Conservation (phyloP, 495 filamentous ascomycete genomes). For the Eremomyces bilateralis region DNA sequence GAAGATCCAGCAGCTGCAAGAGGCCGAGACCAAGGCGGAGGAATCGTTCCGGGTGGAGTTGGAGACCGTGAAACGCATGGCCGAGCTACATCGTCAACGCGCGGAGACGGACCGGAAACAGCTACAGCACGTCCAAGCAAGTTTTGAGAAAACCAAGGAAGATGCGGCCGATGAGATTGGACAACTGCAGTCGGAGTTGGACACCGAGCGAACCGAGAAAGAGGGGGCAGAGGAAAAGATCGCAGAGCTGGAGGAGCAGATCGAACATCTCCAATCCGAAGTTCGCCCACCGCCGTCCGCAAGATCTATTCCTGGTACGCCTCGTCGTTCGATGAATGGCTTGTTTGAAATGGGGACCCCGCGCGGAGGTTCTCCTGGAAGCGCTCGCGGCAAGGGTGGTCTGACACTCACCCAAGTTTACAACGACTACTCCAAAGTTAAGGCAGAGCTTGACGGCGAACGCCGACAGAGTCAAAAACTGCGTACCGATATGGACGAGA, state of each 20-base stretch:
- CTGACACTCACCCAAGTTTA: slow-evolving; percentile 48
- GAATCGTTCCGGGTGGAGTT: slow-evolving; percentile 69
- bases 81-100: slow-evolving; percentile 65
- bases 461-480: slow-evolving; percentile 49
- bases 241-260: slow-evolving; percentile 49
- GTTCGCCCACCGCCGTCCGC: slow-evolving; percentile 6
- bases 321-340: slow-evolving; percentile 29
- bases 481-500: slow-evolving; percentile 53
- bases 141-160: slow-evolving; percentile 57
- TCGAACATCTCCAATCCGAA: slow-evolving; percentile 43
- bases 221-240: slow-evolving; percentile 45
- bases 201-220: slow-evolving; percentile 56
- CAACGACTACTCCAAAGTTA: slow-evolving; percentile 38
- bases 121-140: slow-evolving; percentile 57
- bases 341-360: slow-evolving; percentile 28
- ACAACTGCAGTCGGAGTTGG: slow-evolving; percentile 52
- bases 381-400: slow-evolving; percentile 32
- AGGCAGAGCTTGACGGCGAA: slow-evolving; percentile 38
- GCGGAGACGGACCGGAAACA: slow-evolving; percentile 60
- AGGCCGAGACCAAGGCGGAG: slow-evolving; percentile 52
- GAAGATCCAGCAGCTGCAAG: slow-evolving; percentile 65
- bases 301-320: slow-evolving; percentile 33
- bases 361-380: slow-evolving; percentile 28
- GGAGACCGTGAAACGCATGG: slow-evolving; percentile 55
- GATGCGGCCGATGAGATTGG: slow-evolving; percentile 65